Evolutionary conservation across 345 rosid genomes (phyloP).

Genomic region (Nephelium lappaceum): DNA sequence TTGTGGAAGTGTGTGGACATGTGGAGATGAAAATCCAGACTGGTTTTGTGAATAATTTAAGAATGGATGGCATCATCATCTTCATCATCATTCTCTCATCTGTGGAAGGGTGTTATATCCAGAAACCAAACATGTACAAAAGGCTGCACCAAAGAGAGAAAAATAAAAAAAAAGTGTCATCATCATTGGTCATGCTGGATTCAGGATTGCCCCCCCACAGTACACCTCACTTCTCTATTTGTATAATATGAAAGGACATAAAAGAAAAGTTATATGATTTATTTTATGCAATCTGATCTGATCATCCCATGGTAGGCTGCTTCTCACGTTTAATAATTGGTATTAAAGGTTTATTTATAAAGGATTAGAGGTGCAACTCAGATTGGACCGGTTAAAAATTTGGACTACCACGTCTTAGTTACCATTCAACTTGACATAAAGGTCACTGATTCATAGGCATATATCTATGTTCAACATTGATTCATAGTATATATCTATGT

Average conservation of each 20-base stretch:
- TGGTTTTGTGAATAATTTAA: conserved; percentile 32
- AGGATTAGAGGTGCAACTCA: not conserved
- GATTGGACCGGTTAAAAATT: not conserved
- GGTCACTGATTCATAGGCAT: no score
- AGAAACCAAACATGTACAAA: conserved; percentile 40
- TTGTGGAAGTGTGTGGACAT: conserved; percentile 20
- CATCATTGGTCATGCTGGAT: conserved; percentile 55
- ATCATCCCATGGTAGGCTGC: not conserved
- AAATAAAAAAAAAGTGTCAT: conserved; percentile 28
- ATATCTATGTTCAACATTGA: no score
- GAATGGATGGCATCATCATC: conserved; percentile 55
- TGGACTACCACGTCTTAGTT: no score
- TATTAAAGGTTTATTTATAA: not conserved
- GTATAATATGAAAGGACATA: not conserved
- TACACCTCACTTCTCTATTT: conserved; percentile 2
- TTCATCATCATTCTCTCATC: conserved; percentile 17
- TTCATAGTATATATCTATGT: no score
- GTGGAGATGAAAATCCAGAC: conserved; percentile 18
- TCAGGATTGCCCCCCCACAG: conserved; percentile 24
- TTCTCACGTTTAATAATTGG: not conserved
- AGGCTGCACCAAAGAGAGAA: conserved; percentile 48
- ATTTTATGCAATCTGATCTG: not conserved
- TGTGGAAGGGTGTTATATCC: conserved; percentile 55
- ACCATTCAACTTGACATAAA: no score
- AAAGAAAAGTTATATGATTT: not conserved